Evolutionary conservation across 2,329 filamentous ascomycete genomes (phyloP), one percentile per base, ranked within the genome.

Genomic region (Macroventuria anomochaeta): DNA sequence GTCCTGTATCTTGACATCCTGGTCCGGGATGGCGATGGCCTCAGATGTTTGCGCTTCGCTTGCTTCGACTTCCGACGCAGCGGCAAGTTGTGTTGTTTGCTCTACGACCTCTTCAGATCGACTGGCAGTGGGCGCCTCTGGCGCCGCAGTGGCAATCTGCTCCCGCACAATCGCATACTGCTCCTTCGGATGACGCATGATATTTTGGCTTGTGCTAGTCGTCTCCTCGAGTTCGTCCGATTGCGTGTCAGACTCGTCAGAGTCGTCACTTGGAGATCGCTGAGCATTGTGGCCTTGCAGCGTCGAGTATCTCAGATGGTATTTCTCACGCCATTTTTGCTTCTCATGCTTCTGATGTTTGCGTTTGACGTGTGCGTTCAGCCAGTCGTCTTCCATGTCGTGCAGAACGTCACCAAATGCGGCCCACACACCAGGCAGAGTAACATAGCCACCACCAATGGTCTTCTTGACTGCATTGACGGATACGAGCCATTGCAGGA

Each of bases 351-450:
- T 62, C 37, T 58, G 61, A 11, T 42, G 55, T 29, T 64, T 67
- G 34, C 65, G 61, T 46, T 65, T 67, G 36, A 72, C 65, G 43
- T 71, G 61, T 25, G 67, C 53, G n/a, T 65, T 65, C 48, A 72
- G 69, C 62, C 63, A 65, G 38, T 74, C 71, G 7, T 64, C 59
- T 10, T 67, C 63, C 12, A 58, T 55, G 21, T 63, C 69, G 12
- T 62, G 60, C 20, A 72, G 38, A 25, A 53, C 47, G 15, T 74
- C 70, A 7, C 71, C 71, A 39, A 74, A 74, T 0, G 54, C 63
- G n/a, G 67, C 70, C 70, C 70, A 74, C 37, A 67, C 66, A 13
- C 56, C 55, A 12, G 59, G 54, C 21, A 56, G 39, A n/a, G 62
- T 61, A 17, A 62, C 42, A 33, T 68, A 70, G 7, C 67, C 64